Base-by-base conservation (phyloP, 2,329 filamentous ascomycete species). In the Aaosphaeria arxii region DNA sequence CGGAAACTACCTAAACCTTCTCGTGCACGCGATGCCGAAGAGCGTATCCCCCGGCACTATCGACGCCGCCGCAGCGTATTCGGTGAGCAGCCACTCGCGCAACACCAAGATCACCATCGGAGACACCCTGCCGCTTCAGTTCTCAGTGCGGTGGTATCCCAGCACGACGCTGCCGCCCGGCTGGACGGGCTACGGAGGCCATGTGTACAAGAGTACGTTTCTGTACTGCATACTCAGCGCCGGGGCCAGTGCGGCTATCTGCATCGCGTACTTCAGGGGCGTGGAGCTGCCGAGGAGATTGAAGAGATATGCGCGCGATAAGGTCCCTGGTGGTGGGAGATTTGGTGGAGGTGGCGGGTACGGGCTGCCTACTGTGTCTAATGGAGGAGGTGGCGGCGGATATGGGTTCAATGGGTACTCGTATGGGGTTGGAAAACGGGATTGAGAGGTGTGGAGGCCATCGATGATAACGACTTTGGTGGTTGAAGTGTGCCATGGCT, bases 141-240 rank as follows among this genome's bases (percentile, higher is more conserved):
- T 97, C 62, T 87, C 84, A 38, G 86, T 97, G 11, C 78, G 89
- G 40, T 97, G 94, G 94, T 94, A 92, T 68, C 87, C 87, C 1
- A 87, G 82, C 28, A 86, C 88, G 1, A 76, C 79, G 35, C 74
- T 92, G 54, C 88, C 88, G 54, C 67, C 76, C 50, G 59, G 79
- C 53, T 77, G 81, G 80, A 50, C 72, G 58, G 71, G 79, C 49
- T 58, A 79, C 38, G 77, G 77, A 1, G 75, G 77, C 1, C 76
- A 80, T 59, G 61, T 79, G 42, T 78, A 76, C 48, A 72, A 74
- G 45, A 73, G 68, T 44, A 79, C 76, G 43, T 57, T 78, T 46
- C 63, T 77, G 46, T 80, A 78, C 52, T 80, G 76, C 49, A 52
- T 76, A 55, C 51, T 77, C 48, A 76, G 65, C 55, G 77, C 73